Percentiles rank a stretch among this genome's conserved stretches.
Evolutionary conservation across 2,329 filamentous ascomycete genomes (phyloP).

Genomic region (Pseudogymnoascus sp.): DNA sequence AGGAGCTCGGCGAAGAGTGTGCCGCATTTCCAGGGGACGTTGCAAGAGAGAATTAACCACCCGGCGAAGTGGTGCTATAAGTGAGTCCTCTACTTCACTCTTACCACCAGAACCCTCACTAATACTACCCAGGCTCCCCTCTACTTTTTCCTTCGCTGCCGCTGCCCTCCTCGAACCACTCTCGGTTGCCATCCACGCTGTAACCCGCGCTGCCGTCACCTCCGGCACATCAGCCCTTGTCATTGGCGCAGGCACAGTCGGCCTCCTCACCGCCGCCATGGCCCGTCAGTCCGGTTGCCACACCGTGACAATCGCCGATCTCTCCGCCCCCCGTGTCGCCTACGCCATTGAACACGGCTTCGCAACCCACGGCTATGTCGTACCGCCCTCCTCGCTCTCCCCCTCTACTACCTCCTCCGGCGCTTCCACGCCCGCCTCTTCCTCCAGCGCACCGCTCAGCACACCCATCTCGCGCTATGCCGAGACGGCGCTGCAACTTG

Average conservation of each 20-base stretch:
- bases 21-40: slow-evolving; percentile 55
- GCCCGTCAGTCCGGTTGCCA: slow-evolving; percentile 74
- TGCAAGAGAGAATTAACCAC: slow-evolving; percentile 56
- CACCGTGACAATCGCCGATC: slow-evolving; percentile 78
- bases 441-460: slow-evolving; percentile 36
- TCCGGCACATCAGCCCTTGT: slow-evolving; percentile 73
- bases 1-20: slow-evolving; percentile 53
- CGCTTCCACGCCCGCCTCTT: slow-evolving; percentile 38
- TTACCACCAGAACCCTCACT: background rate
- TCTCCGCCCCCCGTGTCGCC: slow-evolving; percentile 44
- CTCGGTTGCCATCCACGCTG: slow-evolving; percentile 78
- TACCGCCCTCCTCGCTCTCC: slow-evolving; percentile 38
- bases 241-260: slow-evolving; percentile 81
- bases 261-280: slow-evolving; percentile 78
- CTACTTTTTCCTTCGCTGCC: slow-evolving; percentile 57
- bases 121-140: background rate
- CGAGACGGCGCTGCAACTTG: slow-evolving; percentile 63
- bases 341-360: slow-evolving; percentile 52
- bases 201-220: slow-evolving; percentile 60
- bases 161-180: slow-evolving; percentile 88
- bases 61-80: slow-evolving; percentile 55
- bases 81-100: slow-evolving; percentile 30
- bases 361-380: slow-evolving; percentile 50
- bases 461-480: slow-evolving; percentile 71
- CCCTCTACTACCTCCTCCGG: slow-evolving; percentile 38